Evolutionary conservation across 208 protist species (phyloP).

Genomic region (Crithidia brevicula): DNA sequence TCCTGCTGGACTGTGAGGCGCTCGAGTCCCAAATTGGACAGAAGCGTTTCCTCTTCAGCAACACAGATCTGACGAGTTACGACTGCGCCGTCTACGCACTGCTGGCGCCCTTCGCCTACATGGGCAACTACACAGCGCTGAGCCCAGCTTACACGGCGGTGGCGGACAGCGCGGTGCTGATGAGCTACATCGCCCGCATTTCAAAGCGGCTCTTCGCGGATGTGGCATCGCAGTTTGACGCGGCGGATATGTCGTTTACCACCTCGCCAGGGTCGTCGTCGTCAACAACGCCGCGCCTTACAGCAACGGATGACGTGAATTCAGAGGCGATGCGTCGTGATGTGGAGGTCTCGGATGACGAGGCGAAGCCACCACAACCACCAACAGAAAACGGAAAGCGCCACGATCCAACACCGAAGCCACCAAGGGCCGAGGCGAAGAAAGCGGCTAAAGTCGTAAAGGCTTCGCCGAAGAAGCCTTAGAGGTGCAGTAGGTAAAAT

Average conservation of each 20-base stretch:
- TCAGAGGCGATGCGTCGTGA: slow-evolving; percentile 7
- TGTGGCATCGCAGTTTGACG: slow-evolving; percentile 28
- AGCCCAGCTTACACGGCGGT: slow-evolving; percentile 56
- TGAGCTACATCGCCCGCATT: slow-evolving; percentile 60
- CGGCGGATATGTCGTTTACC: slow-evolving; percentile 2
- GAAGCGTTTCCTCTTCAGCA: slow-evolving; percentile 49
- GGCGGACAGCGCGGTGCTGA: slow-evolving; percentile 52
- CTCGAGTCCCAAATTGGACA: slow-evolving; percentile 52
- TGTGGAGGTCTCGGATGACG: slow-evolving; percentile 6
- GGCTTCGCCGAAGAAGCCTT: background rate
- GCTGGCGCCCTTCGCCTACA: slow-evolving; percentile 58
- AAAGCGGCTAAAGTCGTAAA: background rate
- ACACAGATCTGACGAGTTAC: slow-evolving; percentile 44
- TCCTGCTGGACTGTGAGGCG: slow-evolving; percentile 50
- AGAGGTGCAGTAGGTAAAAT: too few species aligned
- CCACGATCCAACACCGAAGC: too few species aligned
- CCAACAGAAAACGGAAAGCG: too few species aligned
- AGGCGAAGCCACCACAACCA: background rate
- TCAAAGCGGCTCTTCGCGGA: slow-evolving; percentile 53
- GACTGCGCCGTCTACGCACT: slow-evolving; percentile 76
- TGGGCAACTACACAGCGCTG: slow-evolving; percentile 42
- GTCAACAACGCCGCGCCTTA: too few species aligned
- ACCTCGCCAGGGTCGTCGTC: background rate
- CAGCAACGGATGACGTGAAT: background rate
- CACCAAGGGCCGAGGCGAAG: too few species aligned